Evolutionary conservation across 2,329 filamentous ascomycete species (phyloP), one percentile per base, ranked within the genome.

Genomic region (Tolypocladium album): DNA sequence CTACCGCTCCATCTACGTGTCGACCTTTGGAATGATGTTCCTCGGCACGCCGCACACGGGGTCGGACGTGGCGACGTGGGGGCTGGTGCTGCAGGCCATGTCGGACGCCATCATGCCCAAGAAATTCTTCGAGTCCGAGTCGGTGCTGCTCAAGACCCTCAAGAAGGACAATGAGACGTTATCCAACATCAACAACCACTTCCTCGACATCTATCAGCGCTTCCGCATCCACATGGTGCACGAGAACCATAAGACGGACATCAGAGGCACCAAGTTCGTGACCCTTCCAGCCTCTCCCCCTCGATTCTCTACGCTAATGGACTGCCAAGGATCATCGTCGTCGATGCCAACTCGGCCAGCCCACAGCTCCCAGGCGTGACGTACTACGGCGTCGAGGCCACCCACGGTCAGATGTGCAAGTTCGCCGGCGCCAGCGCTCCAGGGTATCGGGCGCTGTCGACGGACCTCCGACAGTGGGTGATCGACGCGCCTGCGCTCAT

Each of bases 201-300:
- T 92, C 65, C 78, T 87, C 22, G 85, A 90, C 58, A 84, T 91
- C 36, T 85, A 89, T 63, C 81, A 84, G 60, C 80, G 85, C 1
- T 91, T 89, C 68, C 82, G 84, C 64, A 85, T 92, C 57, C 88
- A 88, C 67, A 90, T 91, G 81, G 89, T 86, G 43, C 88, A 91
- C 59, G 89, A 92, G 68, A 87, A 86, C 55, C 83, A 87, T 65
- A 87, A 86, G 62, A 89, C 87, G 0, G 84, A 90, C 63, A 67
- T 91, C 42, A 87, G 82, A 65, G 84, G 83, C 2, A 84, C 84
- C 0, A 85, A 75, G 75, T 77, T 66, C 55, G 75, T 67, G n/a
- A 13, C 12, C 17, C 9, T 40, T n/a, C 9, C n/a, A 12, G 20
- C 12, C 11, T 2, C 22, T 24, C 20, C 27, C 43, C 20, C 15